phyloP scores from a whole-genome alignment of 2,329 filamentous ascomycete species.

The Sporothrix inflata region DNA sequence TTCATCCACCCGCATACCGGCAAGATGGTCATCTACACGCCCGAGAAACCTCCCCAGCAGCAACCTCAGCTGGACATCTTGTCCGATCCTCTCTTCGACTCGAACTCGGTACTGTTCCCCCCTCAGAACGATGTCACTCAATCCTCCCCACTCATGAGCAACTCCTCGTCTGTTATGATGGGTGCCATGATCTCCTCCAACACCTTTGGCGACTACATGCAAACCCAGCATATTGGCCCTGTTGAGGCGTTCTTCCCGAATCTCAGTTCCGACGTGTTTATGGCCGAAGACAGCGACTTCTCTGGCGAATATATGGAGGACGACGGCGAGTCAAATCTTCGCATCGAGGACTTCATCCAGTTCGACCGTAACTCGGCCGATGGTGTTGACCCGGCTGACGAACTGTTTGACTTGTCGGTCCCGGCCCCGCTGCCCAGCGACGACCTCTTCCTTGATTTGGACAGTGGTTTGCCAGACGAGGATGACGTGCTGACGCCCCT shows the following conservation, averaged over 20 bases:
- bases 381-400: conserved; percentile 26
- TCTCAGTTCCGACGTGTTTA: conserved; percentile 63
- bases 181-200: conserved; percentile 67
- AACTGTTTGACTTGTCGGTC: conserved; percentile 20
- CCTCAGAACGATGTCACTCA: conserved; percentile 33
- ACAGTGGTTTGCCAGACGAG: conserved; percentile 52
- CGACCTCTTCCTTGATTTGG: conserved; percentile 19
- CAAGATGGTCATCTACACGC: conserved; percentile 68
- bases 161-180: conserved; percentile 77
- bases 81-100: conserved; percentile 11
- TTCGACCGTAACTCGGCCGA: conserved; percentile 56
- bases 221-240: conserved; percentile 70
- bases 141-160: conserved; percentile 63
- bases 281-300: conserved; percentile 56
- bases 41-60: conserved; percentile 43
- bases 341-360: conserved; percentile 73
- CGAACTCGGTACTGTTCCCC: background rate
- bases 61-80: conserved; percentile 20
- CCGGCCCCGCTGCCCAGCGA: conserved; percentile 21
- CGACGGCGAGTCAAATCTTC: conserved; percentile 65
- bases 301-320: conserved; percentile 61
- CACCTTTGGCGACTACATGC: conserved; percentile 60
- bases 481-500: conserved; percentile 55
- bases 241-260: conserved; percentile 73
- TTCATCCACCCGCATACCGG: conserved; percentile 60